phyloP scores from a whole-genome alignment of 192 early-diverging fungal genomes.

The Umbelopsis sp. region DNA sequence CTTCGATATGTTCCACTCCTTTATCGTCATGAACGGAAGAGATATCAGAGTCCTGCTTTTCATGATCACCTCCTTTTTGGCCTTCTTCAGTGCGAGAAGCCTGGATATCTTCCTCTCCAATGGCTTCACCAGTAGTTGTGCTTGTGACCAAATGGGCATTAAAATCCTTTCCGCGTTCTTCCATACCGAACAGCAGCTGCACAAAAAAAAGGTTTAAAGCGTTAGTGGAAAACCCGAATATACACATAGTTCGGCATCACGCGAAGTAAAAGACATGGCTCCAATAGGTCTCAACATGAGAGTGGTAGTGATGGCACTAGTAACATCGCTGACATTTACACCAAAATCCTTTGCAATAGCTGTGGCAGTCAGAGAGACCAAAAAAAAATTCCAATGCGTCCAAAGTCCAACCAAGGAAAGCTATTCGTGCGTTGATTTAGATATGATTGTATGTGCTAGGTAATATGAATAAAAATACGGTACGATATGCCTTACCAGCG shows the following conservation, averaged over 20 bases:
- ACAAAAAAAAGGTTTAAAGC: slow-evolving; percentile 15
- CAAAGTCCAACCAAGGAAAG: slow-evolving; percentile 73
- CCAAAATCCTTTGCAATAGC: slow-evolving; percentile 59
- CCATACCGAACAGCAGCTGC: slow-evolving; percentile 53
- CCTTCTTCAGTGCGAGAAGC: slow-evolving; percentile 12
- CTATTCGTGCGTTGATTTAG: slow-evolving; percentile 5
- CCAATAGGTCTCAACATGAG: slow-evolving; percentile 73
- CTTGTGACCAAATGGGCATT: slow-evolving; percentile 21
- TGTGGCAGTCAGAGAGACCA: slow-evolving; percentile 55
- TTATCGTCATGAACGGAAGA: background rate
- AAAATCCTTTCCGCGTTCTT: slow-evolving; percentile 59
- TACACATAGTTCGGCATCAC: too few relatives aligned
- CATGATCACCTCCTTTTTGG: background rate
- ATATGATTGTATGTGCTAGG: background rate
- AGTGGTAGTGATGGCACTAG: slow-evolving; percentile 66
- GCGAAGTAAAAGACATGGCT: slow-evolving; percentile 71
- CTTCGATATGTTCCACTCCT: background rate
- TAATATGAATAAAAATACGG: background rate
- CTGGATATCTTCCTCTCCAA: background rate
- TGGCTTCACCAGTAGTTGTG: slow-evolving; percentile 8
- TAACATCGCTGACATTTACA: slow-evolving; percentile 54
- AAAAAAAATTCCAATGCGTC: slow-evolving; percentile 76
- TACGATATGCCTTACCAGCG: slow-evolving; percentile 23
- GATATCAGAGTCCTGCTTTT: background rate
- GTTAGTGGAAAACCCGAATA: too few relatives aligned